Base-by-base conservation (phyloP, 1,139 yeast genomes). In the Candida mesenterica region DNA sequence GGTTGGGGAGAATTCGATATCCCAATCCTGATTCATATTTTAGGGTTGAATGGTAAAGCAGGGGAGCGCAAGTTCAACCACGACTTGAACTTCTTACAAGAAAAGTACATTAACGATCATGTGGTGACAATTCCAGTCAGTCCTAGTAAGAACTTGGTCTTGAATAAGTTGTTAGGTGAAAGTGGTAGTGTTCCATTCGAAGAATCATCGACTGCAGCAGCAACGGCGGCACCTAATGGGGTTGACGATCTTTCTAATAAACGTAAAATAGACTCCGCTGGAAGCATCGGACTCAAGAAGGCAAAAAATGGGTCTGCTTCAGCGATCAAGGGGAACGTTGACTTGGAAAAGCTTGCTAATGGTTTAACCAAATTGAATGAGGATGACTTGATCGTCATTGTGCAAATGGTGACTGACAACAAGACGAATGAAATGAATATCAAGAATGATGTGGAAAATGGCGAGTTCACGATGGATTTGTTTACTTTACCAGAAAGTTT, bases 1-100 rank as follows among this genome's bases (percentile, higher is more conserved):
- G 98, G 98, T 32, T 92, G 98, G 98, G 98, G 98, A 55, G 98
- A 92, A 50, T 90, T 90, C 54, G 96, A 90, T 56, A 75, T 92
- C 55, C 88, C 87, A 32, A 82, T 92, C 45, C 74, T 86, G 14
- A 69, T 89, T 39, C 86, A 83, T 47, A 69, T 86, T 40, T 74
- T 85, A 23, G 77, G 77, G 6, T 57, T 70, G 37, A 56, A 61
- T 18, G 97, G 95, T 41, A 85, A 84, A 53, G 85, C 83, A 36
- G 97, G 97, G 32, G 97, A 89, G 57, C 75, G 86, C 46, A 85
- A 86, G 54, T 62, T 92, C 43, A 78, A 77, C 53, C 97, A 92
- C 59, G 97, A 92, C 62, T 78, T 92, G 56, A 89, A 89, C 61
- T 92, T 92, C 59, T 68, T 77, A 45, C 77, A 82, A 58, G 89